Percentiles rank a stretch among this genome's conserved stretches.
These are phyloP conservation scores for Scheffersomyces quercinus DNA, from an alignment of 1,139 yeast genomes.

Conservation along the genomic window DNA sequence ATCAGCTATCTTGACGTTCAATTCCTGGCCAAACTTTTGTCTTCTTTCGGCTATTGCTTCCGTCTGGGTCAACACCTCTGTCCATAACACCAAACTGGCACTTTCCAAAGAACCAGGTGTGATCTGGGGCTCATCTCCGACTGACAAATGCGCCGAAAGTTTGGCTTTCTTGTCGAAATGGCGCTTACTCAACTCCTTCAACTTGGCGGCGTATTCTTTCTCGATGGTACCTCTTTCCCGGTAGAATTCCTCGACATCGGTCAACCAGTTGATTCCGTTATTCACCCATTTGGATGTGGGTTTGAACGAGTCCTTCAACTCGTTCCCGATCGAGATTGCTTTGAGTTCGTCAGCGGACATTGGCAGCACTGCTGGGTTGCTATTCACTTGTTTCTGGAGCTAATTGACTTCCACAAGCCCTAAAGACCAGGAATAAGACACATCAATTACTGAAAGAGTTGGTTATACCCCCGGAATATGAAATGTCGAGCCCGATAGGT, in stretches of 20 bases:
- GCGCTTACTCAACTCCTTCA: constrained; percentile 64
- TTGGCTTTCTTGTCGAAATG: constrained; percentile 79
- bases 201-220: constrained; percentile 73
- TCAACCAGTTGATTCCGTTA: constrained; percentile 72
- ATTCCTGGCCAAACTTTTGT: constrained; percentile 58
- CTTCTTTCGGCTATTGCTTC: constrained; percentile 77
- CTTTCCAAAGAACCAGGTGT: constrained; percentile 96
- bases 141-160: constrained; percentile 66
- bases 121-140: constrained; percentile 86
- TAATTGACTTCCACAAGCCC: too few relatives aligned
- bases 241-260: constrained; percentile 80
- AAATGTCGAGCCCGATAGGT: too few relatives aligned
- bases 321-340: constrained; percentile 54
- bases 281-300: constrained; percentile 74
- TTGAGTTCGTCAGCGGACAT: background rate
- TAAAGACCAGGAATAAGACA: too few relatives aligned
- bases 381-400: too few relatives aligned
- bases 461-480: too few relatives aligned
- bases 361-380: too few relatives aligned
- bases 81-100: constrained; percentile 95
- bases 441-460: too few relatives aligned
- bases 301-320: constrained; percentile 76
- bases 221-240: constrained; percentile 80
- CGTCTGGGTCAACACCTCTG: constrained; percentile 80
- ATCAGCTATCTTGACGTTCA: constrained; percentile 61